phyloP scores from a whole-genome alignment of 2,329 filamentous ascomycete species.

The Paraphaeosphaeria minitans region DNA sequence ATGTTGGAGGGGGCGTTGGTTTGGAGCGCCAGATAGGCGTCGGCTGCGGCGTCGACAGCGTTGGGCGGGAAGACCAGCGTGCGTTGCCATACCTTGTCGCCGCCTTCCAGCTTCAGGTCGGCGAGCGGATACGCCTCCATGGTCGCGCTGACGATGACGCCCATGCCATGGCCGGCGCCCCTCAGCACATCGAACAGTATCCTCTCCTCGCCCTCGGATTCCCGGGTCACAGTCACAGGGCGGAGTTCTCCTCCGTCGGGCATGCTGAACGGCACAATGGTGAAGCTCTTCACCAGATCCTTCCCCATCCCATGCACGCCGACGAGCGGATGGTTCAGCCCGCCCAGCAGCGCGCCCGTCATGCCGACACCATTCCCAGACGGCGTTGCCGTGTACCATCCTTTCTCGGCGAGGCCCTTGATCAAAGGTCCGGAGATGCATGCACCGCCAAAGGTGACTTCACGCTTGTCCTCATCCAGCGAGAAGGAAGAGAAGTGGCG shows the following conservation, averaged over 20 bases:
- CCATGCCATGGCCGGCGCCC: slow-evolving; percentile 45
- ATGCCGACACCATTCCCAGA: slow-evolving; percentile 26
- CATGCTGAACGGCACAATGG: slow-evolving; percentile 26
- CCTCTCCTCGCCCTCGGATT: slow-evolving; percentile 28
- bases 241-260: neutral
- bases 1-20: slow-evolving; percentile 17
- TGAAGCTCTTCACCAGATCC: slow-evolving; percentile 38
- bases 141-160: slow-evolving; percentile 39
- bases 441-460: slow-evolving; percentile 41
- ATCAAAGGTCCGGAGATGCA: slow-evolving; percentile 33
- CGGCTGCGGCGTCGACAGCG: slow-evolving; percentile 24
- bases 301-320: slow-evolving; percentile 43
- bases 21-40: slow-evolving; percentile 26
- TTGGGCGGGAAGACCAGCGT: slow-evolving; percentile 35
- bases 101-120: slow-evolving; percentile 28
- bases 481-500: slow-evolving; percentile 34
- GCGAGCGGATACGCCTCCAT: slow-evolving; percentile 30
- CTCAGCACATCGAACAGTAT: slow-evolving; percentile 39
- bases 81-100: slow-evolving; percentile 40
- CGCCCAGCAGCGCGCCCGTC: slow-evolving; percentile 22
- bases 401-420: slow-evolving; percentile 23
- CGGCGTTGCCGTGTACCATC: slow-evolving; percentile 36
- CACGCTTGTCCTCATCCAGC: slow-evolving; percentile 28
- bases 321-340: slow-evolving; percentile 24
- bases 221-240: slow-evolving; percentile 18